Conservation (phyloP, 371 early-diverging fungal genomes). For the Nematocida ausubeli region DNA sequence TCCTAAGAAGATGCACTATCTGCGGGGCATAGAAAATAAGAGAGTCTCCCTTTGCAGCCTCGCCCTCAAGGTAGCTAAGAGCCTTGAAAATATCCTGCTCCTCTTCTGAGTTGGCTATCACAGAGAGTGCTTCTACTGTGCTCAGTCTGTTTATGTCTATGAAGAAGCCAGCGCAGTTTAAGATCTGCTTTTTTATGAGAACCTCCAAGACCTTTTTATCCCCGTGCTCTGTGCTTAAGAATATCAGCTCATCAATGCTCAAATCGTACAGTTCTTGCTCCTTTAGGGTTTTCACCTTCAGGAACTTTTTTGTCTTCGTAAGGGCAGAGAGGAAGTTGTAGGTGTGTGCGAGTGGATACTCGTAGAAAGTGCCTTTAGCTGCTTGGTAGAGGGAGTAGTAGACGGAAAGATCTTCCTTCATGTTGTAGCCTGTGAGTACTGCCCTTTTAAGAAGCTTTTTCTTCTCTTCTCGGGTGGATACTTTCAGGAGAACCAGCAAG, state of each 20-base stretch:
- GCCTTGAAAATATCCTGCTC: conserved; percentile 62
- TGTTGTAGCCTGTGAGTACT: conserved; percentile 41
- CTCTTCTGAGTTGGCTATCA: conserved; percentile 50
- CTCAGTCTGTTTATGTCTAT: conserved; percentile 19
- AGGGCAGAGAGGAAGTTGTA: conserved; percentile 52
- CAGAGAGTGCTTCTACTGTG: conserved; percentile 38
- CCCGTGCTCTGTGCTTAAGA: conserved; percentile 47
- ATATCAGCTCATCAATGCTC: conserved; percentile 39
- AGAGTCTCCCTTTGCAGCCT: conserved; percentile 24
- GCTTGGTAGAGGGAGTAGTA: conserved; percentile 36
- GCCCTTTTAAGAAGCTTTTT: conserved; percentile 50
- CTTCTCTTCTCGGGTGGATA: conserved; percentile 46
- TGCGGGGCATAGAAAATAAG: conserved; percentile 85
- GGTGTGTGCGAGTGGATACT: conserved; percentile 40
- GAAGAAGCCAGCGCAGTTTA: conserved; percentile 38
- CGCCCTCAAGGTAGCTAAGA: conserved; percentile 47
- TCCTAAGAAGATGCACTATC: conserved; percentile 87
- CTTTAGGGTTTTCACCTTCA: conserved; percentile 14
- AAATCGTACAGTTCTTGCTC: conserved; percentile 50
- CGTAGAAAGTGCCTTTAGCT: conserved; percentile 46
- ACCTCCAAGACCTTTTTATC: conserved; percentile 36
- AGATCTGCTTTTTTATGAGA: conserved; percentile 35
- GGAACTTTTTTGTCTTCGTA: conserved; percentile 13
- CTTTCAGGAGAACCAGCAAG: conserved; percentile 32
- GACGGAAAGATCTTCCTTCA: conserved; percentile 18